A percentile compares a stretch with the other conserved stretches of the same genome.
These are phyloP conservation scores for Waltiozyma solani DNA, from an alignment of 1,139 yeast genomes.

Conservation along the genomic window DNA sequence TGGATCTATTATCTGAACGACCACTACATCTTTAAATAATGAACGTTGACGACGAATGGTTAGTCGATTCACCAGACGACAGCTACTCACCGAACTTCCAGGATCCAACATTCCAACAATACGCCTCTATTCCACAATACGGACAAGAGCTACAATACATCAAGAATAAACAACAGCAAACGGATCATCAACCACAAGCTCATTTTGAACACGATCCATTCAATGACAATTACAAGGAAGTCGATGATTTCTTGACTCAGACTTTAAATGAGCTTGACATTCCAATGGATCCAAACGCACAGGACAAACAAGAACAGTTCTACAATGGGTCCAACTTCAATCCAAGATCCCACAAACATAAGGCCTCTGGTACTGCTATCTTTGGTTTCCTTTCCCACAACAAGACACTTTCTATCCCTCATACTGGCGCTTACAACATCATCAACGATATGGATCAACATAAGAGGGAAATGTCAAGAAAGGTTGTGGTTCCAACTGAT, in stretches of 20 bases:
- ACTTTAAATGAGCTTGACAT: not conserved
- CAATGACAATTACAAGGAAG: not conserved
- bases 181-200: not conserved
- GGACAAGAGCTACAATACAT: not conserved
- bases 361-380: constrained; percentile 51
- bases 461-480: constrained; percentile 1
- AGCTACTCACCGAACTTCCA: not conserved
- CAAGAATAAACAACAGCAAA: not conserved
- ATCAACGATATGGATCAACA: too few species aligned
- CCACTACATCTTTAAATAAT: too few species aligned
- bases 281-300: constrained; percentile 1
- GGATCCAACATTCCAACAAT: not conserved
- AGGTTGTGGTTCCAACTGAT: constrained; percentile 11
- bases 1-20: too few species aligned
- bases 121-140: not conserved
- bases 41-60: not conserved
- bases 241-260: not conserved
- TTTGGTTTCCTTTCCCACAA: constrained; percentile 51
- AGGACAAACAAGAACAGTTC: constrained; percentile 8
- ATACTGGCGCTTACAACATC: constrained; percentile 2
- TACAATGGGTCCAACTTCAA: too few species aligned
- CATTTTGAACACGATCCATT: not conserved
- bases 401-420: constrained; percentile 29
- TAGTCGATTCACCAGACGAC: not conserved
- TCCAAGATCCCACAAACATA: constrained; percentile 28